Conservation (phyloP, 2,329 filamentous ascomycete species). For the Fragosphaeria purpurea region DNA sequence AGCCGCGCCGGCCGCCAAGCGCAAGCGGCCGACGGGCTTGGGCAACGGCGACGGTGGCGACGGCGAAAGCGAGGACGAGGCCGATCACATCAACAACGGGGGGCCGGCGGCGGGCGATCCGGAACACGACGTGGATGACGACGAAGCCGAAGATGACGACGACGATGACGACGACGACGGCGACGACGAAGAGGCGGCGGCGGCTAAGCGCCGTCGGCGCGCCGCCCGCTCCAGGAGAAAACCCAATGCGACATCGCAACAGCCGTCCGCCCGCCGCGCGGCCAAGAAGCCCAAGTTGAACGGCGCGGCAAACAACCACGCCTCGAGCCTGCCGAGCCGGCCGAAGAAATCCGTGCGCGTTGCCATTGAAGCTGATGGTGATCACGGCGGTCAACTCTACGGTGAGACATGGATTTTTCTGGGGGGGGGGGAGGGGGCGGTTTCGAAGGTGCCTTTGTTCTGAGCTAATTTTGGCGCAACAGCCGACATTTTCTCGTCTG, state of each 20-base stretch:
- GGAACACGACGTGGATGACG: slow-evolving; percentile 21
- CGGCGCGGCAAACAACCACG: slow-evolving; percentile 32
- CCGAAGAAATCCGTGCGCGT: slow-evolving; percentile 47
- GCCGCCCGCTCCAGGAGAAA: slow-evolving; percentile 17
- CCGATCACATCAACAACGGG: slow-evolving; percentile 25
- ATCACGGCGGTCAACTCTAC: slow-evolving; percentile 45
- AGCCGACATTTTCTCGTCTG: slow-evolving; percentile 57
- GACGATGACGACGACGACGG: slow-evolving; percentile 19
- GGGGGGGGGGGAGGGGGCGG: no score
- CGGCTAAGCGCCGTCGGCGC: slow-evolving; percentile 27
- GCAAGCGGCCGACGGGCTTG: slow-evolving; percentile 35
- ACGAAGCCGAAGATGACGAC: slow-evolving; percentile 21
- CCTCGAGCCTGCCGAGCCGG: slow-evolving; percentile 38
- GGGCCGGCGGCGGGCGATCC: slow-evolving; percentile 25
- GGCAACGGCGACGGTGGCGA: slow-evolving; percentile 33
- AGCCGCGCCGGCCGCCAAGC: slow-evolving; percentile 39
- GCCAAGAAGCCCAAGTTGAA: slow-evolving; percentile 57
- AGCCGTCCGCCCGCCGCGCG: slow-evolving; percentile 46
- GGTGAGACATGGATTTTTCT: slow-evolving; percentile 28
- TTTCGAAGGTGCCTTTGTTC: background rate
- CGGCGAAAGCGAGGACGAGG: slow-evolving; percentile 34
- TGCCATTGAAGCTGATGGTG: slow-evolving; percentile 40
- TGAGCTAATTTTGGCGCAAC: slow-evolving; percentile 8
- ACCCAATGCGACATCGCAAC: slow-evolving; percentile 15
- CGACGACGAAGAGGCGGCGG: slow-evolving; percentile 11